phyloP scores from a whole-genome alignment of 2,329 filamentous ascomycete species.

The Colletotrichum sp. region DNA sequence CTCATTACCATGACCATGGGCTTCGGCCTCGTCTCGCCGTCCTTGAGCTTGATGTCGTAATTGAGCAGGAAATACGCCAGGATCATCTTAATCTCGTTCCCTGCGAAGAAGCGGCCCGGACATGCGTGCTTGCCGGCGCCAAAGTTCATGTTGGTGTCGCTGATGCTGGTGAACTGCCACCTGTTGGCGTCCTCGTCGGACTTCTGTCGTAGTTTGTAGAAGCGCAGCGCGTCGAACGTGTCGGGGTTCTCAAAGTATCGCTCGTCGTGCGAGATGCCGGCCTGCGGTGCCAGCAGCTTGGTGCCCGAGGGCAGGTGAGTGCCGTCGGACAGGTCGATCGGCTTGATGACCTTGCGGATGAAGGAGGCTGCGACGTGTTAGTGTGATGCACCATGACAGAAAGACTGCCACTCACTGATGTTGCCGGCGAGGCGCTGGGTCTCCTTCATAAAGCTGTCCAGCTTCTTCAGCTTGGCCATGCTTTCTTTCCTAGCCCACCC shows the following conservation, averaged over 20 bases:
- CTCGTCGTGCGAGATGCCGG: constrained; percentile 46
- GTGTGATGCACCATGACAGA: neutral
- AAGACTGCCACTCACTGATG: constrained; percentile 40
- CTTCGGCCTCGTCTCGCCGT: constrained; percentile 42
- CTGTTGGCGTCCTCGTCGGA: constrained; percentile 41
- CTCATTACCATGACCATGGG: constrained; percentile 43
- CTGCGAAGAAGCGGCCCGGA: constrained; percentile 53
- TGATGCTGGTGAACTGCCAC: constrained; percentile 48
- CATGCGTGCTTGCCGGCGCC: constrained; percentile 54
- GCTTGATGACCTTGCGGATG: constrained; percentile 50
- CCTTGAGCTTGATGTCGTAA: constrained; percentile 46
- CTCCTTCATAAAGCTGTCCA: constrained; percentile 57
- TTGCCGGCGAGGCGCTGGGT: constrained; percentile 44
- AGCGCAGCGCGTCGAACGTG: constrained; percentile 54
- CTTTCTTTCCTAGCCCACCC: constrained; percentile 47
- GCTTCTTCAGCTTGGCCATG: constrained; percentile 48
- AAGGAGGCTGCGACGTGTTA: constrained; percentile 42
- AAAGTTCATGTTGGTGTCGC: constrained; percentile 49
- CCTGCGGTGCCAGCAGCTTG: constrained; percentile 44
- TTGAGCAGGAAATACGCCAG: constrained; percentile 45
- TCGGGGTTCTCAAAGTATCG: constrained; percentile 44
- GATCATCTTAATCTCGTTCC: constrained; percentile 50
- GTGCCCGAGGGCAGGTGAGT: constrained; percentile 47
- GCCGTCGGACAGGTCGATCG: constrained; percentile 50
- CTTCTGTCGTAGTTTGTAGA: constrained; percentile 48